Evolutionary conservation across 2,329 filamentous ascomycete genomes (phyloP), one percentile per base, ranked within the genome.

Genomic region (Cladophialophora yegresii): DNA sequence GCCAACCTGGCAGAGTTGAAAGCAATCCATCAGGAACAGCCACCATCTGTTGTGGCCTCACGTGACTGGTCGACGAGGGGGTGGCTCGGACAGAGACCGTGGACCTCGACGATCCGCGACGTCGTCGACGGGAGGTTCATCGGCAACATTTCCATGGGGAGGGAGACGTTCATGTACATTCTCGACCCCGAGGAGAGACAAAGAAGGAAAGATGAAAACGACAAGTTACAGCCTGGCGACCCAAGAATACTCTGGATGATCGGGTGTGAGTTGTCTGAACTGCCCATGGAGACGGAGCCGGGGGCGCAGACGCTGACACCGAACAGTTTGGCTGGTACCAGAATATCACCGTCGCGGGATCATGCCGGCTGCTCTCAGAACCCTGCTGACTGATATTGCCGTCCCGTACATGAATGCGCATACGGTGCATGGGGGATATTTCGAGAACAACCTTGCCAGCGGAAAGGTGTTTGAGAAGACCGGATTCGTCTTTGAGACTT

Each of bases 381-480:
- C 69, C 1, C 1, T 75, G 7, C 70, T 75, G 6, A 53, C 62
- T 6, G 70, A 75, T 23, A 72, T 73, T 67, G 68, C 66, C 6
- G 45, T 75, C 4, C 73, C 73, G 8, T 64, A 67, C n/a, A 72
- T 75, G 72, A 75, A 75, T 32, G 65, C 67, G 16, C 68, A 64
- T 6, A 53, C 47, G 4, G 22, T 75, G 22, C 71, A 62, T 62
- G 64, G 60, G 4, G 70, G 58, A 9, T 69, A 65, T 28, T 72
- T 71, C 60, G 67, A 68, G 8, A 71, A 67, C 1, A 75, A 75
- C 47, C 36, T 33, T n/a, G 66, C 71, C 1, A 75, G 74, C 58
- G 23, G 63, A 33, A 65, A 62, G 23, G 72, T 75, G 4, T 70
- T 75, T 60, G 65, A 69, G 50, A 74, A 74, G 60, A 73, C 72